Base-by-base conservation (phyloP, 2,329 filamentous ascomycete genomes). In the Cercospora nicotianae region DNA sequence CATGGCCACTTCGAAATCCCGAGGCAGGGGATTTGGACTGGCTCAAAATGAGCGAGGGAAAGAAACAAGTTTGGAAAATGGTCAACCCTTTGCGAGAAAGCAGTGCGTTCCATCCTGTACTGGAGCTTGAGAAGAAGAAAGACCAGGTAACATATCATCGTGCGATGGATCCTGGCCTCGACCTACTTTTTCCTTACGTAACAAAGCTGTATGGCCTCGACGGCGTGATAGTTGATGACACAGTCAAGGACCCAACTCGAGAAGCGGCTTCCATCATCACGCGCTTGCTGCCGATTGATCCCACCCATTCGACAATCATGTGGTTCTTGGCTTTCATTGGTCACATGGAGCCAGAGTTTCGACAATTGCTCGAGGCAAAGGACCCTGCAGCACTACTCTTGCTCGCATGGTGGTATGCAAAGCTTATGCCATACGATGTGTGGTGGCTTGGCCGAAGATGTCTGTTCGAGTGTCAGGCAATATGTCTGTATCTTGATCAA, bases 21-120 rank as follows among this genome's bases (percentile, higher is more conserved):
- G 78, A 78, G 0, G 67, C 78, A 0, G 73, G 77, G 0, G 85
- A 89, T 69, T 78, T 90, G 1, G 81, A 86, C 72, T 90, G 87
- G 88, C 74, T 90, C 2, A 84, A 80, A 60, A 82, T 90, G 75
- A 83, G 80, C 66, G 81, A 85, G 12, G 85, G 86, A 0, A 89
- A 90, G 76, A 82, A 80, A 63, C 80, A 81, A 3, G 79, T 89
- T 1, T 88, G 83, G 82, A 74, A 80, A 1, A 74, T 88, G 0
- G 79, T 83, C 0, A 79, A 88, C 60, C 84, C 86, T 0, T 67
- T 80, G 3, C 79, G 84, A 9, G 72, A 79, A 0, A 83, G 84
- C 18, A 85, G 84, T 63, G 69, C 84, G 1, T 87, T 87, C 71
- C 70, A 78, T 57, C 45, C 67, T 20, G 70, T 69, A 0, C 72